Percentiles rank a stretch among this genome's conserved stretches.
phyloP scores from a whole-genome alignment of 2,329 filamentous ascomycete genomes.

The Botrytis cinerea region DNA sequence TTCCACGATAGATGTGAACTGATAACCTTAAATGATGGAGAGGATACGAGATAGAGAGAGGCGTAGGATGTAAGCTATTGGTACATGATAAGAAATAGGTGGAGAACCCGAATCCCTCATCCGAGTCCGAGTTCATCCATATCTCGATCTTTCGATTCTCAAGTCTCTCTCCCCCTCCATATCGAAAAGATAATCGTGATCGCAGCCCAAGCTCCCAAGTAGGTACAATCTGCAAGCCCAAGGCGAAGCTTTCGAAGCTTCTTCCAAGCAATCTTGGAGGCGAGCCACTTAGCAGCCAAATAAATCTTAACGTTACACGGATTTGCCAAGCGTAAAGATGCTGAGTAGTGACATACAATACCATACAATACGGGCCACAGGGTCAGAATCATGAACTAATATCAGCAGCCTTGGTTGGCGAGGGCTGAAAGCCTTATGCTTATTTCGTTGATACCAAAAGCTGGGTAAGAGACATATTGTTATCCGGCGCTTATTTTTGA shows the following conservation, averaged over 20 bases:
- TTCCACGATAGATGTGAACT: neutral
- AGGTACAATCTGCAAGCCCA: constrained; percentile 7
- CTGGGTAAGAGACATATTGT: neutral
- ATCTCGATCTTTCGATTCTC: neutral
- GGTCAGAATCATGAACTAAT: neutral
- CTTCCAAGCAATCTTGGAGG: neutral
- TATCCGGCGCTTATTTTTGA: constrained; percentile 3
- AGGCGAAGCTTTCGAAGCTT: constrained; percentile 16
- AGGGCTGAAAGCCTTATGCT: constrained; percentile 1
- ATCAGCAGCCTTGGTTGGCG: neutral
- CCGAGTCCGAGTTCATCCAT: neutral
- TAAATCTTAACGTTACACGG: neutral
- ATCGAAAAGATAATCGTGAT: neutral
- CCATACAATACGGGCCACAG: neutral
- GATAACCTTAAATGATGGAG: neutral
- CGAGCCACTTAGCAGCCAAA: neutral
- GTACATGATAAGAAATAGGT: neutral
- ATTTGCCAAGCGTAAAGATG: neutral
- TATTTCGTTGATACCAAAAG: neutral
- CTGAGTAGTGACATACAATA: neutral
- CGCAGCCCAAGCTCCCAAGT: neutral
- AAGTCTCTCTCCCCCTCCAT: neutral
- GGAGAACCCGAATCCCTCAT: neutral
- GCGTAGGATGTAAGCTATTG: neutral
- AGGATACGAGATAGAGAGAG: neutral